Evolutionary conservation across 176 grass and related monocot genomes (phyloP).

Genomic region (Rhynchospora pubera): DNA sequence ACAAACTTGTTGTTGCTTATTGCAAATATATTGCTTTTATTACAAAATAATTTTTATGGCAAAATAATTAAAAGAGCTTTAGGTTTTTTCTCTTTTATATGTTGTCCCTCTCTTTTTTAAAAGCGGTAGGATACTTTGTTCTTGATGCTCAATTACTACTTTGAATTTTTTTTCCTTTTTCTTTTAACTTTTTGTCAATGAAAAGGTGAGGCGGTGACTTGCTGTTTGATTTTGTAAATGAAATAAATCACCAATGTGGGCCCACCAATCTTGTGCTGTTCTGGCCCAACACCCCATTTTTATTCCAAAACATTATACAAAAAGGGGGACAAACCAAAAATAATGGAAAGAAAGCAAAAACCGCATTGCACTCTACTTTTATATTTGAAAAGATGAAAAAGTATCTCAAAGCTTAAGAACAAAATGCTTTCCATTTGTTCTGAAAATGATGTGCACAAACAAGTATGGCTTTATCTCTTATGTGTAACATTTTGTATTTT

Average conservation of each 20-base stretch:
- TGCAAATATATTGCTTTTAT: neutral
- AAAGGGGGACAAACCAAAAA: neutral
- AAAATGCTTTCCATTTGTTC: conserved; percentile 10
- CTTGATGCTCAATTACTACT: conserved; percentile 3
- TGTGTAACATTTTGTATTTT: neutral
- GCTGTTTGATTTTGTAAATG: neutral
- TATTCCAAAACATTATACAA: neutral
- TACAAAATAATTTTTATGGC: neutral
- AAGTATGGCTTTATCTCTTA: neutral
- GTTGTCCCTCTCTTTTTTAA: neutral
- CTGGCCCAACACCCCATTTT: neutral
- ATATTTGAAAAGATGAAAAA: neutral
- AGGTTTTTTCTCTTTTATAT: neutral
- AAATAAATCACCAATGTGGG: neutral
- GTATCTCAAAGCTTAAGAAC: conserved; percentile 12
- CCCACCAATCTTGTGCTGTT: neutral
- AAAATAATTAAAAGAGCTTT: neutral
- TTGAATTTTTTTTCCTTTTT: neutral
- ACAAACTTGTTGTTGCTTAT: neutral
- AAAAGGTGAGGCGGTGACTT: neutral
- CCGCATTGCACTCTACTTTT: neutral
- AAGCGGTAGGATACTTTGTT: conserved; percentile 16
- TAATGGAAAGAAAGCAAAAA: neutral
- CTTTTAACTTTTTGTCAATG: neutral
- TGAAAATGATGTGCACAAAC: conserved; percentile 19